Conservation (phyloP, 2,329 filamentous ascomycete genomes). For the Colletotrichum viniferum region DNA sequence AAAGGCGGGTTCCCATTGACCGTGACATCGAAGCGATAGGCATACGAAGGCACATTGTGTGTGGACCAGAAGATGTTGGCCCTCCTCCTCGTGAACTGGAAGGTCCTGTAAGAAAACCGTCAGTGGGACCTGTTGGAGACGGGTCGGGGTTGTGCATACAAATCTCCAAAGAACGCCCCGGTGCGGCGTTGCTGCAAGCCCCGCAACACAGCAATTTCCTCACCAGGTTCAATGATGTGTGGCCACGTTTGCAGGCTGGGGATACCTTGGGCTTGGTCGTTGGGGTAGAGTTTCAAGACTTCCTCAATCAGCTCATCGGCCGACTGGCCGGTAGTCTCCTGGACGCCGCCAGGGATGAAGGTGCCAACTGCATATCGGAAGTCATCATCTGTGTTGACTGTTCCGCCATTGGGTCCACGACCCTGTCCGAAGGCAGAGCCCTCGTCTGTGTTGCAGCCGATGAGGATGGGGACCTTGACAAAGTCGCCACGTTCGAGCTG, state of each 20-base stretch:
- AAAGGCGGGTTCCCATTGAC: conserved; percentile 26
- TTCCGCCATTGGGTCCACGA: conserved; percentile 18
- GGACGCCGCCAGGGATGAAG: conserved; percentile 11
- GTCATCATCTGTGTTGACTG: conserved; percentile 32
- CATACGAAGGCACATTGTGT: conserved; percentile 30
- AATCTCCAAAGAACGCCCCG: conserved; percentile 30
- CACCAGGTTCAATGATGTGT: conserved; percentile 30
- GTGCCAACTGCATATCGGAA: conserved; percentile 23
- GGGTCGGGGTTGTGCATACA: conserved; percentile 7
- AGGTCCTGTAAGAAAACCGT: conserved; percentile 12
- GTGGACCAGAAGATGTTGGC: conserved; percentile 31
- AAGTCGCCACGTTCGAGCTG: conserved; percentile 36
- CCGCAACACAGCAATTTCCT: conserved; percentile 24
- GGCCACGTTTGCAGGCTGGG: conserved; percentile 36
- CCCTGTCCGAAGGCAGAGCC: conserved; percentile 28
- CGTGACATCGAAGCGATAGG: conserved; percentile 37
- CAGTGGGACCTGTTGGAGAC: neutral
- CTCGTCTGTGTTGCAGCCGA: conserved; percentile 39
- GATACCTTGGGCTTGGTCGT: conserved; percentile 37
- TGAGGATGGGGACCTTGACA: conserved; percentile 36
- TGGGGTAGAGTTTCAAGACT: conserved; percentile 30
- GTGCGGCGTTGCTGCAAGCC: conserved; percentile 35
- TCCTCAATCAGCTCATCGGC: conserved; percentile 26
- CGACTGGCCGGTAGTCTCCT: conserved; percentile 25
- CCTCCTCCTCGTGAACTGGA: conserved; percentile 31